These are phyloP conservation scores for Apiospora phragmitis DNA, from an alignment of 2,329 filamentous ascomycete genomes.

Conservation along the genomic window DNA sequence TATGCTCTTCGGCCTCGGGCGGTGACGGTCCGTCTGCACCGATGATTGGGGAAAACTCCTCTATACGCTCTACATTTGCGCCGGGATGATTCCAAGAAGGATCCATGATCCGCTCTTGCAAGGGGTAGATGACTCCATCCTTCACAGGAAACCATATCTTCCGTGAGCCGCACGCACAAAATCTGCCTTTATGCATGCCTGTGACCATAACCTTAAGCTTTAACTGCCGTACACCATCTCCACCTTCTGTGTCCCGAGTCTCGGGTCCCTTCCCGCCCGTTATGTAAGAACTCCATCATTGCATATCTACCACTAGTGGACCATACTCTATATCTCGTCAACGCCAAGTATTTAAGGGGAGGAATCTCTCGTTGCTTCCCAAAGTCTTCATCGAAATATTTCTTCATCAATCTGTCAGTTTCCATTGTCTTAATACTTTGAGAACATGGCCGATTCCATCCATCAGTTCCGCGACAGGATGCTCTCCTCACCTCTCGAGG, in stretches of 20 bases:
- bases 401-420: background rate
- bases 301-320: background rate
- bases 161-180: conserved; percentile 2
- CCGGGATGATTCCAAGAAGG: background rate
- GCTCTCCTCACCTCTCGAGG: background rate
- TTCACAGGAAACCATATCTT: background rate
- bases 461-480: background rate
- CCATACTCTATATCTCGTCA: background rate
- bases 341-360: background rate
- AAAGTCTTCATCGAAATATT: background rate
- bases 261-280: background rate
- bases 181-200: background rate
- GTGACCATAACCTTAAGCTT: background rate
- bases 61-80: background rate
- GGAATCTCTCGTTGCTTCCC: background rate
- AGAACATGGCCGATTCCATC: background rate
- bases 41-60: background rate
- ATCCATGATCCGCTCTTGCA: background rate
- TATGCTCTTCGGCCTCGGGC: background rate
- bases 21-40: background rate
- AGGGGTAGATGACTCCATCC: background rate
- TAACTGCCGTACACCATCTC: background rate
- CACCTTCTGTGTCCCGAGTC: background rate
- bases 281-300: background rate
- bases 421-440: background rate